phyloP scores from a whole-genome alignment of 805 yeast species.

The Wickerhamomyces strasburgensis region DNA sequence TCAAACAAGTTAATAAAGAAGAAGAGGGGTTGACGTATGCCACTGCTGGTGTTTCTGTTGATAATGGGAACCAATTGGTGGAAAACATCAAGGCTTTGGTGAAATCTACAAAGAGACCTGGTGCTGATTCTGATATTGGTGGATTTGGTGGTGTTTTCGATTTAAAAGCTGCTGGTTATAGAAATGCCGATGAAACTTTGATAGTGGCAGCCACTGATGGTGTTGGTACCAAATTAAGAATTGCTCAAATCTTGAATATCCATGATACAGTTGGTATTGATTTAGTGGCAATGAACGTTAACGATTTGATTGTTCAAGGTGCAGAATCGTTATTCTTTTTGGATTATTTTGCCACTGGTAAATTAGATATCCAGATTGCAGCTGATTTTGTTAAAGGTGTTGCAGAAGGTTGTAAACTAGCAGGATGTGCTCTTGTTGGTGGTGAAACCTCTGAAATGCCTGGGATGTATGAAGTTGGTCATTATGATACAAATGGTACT shows the following conservation, averaged over 20 bases:
- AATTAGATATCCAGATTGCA: slow-evolving; percentile 78
- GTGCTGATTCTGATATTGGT: slow-evolving; percentile 97
- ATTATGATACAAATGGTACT: slow-evolving; percentile 97
- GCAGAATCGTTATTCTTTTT: slow-evolving; percentile 95
- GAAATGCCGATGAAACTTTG: slow-evolving; percentile 58
- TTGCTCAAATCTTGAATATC: slow-evolving; percentile 84
- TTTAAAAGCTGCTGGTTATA: slow-evolving; percentile 79
- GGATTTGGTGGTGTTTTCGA: slow-evolving; percentile 98
- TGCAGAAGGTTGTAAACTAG: slow-evolving; percentile 89
- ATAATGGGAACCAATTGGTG: slow-evolving; percentile 86
- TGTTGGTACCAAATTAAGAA: slow-evolving; percentile 93
- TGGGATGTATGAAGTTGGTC: slow-evolving; percentile 93
- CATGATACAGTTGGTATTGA: slow-evolving; percentile 99
- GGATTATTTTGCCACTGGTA: slow-evolving; percentile 95
- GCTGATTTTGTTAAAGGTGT: slow-evolving; percentile 91
- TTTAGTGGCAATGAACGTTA: slow-evolving; percentile 98
- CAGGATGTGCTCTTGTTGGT: slow-evolving; percentile 97
- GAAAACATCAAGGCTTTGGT: slow-evolving; percentile 88
- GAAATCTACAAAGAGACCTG: slow-evolving; percentile 87
- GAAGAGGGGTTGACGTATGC: slow-evolving; percentile 71
- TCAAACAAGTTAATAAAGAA: slow-evolving; percentile 44
- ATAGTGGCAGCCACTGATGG: slow-evolving; percentile 98
- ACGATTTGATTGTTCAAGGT: slow-evolving; percentile 97
- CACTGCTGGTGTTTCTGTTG: slow-evolving; percentile 96
- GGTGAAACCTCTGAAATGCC: slow-evolving; percentile 99